Conservation (phyloP, 2,329 filamentous ascomycete genomes). For the Seiridium unicorne region DNA sequence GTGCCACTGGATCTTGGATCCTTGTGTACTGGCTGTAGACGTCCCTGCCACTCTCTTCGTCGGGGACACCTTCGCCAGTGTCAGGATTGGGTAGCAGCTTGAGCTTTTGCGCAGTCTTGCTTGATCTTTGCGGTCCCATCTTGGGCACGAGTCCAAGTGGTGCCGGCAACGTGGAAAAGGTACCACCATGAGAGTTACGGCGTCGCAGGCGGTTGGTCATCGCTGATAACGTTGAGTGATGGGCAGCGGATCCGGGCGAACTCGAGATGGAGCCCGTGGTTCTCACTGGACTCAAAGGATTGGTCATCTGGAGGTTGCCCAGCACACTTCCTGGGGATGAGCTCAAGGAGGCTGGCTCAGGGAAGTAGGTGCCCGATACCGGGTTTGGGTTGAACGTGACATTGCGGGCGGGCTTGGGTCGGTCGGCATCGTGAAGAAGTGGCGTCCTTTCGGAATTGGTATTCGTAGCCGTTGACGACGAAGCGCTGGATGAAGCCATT, state of each 20-base stretch:
- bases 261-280: conserved; percentile 40
- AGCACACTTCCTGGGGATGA: conserved; percentile 26
- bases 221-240: conserved; percentile 57
- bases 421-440: conserved; percentile 28
- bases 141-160: conserved; percentile 51
- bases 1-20: conserved; percentile 93
- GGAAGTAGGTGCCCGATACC: conserved; percentile 59
- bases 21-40: conserved; percentile 97
- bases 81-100: conserved; percentile 95
- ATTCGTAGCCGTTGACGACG: conserved; percentile 11
- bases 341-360: conserved; percentile 35
- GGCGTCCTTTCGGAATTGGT: conserved; percentile 27
- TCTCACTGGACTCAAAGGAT: conserved; percentile 28
- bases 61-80: conserved; percentile 68
- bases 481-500: conserved; percentile 23
- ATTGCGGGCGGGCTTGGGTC: conserved; percentile 53
- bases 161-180: conserved; percentile 41
- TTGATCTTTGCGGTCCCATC: conserved; percentile 91
- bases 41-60: conserved; percentile 90
- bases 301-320: conserved; percentile 37
- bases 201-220: conserved; percentile 86
- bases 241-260: conserved; percentile 14
- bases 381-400: conserved; percentile 78
- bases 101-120: conserved; percentile 93
- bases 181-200: conserved; percentile 76